Percentiles rank a stretch among this genome's conserved stretches.
These are phyloP conservation scores for Brassica nigra DNA, from an alignment of 345 rosid species.

Conservation along the genomic window DNA sequence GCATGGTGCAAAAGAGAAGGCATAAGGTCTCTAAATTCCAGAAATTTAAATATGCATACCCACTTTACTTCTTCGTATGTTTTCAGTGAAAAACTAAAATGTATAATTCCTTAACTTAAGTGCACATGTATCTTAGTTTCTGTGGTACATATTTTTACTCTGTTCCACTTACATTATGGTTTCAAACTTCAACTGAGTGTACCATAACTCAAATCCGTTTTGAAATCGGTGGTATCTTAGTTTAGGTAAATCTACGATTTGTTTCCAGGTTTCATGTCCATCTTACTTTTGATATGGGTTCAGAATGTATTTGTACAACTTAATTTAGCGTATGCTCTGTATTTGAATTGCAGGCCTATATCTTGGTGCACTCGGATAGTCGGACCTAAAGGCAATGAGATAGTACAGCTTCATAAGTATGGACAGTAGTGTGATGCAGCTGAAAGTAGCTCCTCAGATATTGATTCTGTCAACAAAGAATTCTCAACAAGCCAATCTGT, in stretches of 20 bases:
- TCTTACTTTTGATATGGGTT: neutral
- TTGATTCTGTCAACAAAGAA: conserved; percentile 47
- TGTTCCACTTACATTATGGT: neutral
- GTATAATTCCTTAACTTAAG: neutral
- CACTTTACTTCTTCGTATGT: neutral
- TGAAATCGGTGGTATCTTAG: neutral
- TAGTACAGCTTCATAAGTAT: conserved; percentile 81
- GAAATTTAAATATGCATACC: neutral
- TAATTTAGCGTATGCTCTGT: neutral
- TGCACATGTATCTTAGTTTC: neutral
- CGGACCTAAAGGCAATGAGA: conserved; percentile 91
- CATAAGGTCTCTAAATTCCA: neutral
- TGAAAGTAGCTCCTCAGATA: conserved; percentile 53
- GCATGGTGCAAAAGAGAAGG: neutral
- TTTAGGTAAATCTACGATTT: neutral
- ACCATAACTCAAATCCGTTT: neutral
- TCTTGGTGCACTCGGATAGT: conserved; percentile 64
- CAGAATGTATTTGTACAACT: neutral
- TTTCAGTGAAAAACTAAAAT: neutral
- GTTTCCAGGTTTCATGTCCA: neutral
- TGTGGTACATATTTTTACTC: neutral
- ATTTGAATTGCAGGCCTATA: conserved; percentile 65
- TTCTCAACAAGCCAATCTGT: conserved; percentile 40
- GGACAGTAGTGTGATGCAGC: conserved; percentile 75
- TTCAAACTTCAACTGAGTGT: neutral